These are phyloP conservation scores for Vachellia collinsii DNA, from an alignment of 306 rosid genomes.

Conservation along the genomic window DNA sequence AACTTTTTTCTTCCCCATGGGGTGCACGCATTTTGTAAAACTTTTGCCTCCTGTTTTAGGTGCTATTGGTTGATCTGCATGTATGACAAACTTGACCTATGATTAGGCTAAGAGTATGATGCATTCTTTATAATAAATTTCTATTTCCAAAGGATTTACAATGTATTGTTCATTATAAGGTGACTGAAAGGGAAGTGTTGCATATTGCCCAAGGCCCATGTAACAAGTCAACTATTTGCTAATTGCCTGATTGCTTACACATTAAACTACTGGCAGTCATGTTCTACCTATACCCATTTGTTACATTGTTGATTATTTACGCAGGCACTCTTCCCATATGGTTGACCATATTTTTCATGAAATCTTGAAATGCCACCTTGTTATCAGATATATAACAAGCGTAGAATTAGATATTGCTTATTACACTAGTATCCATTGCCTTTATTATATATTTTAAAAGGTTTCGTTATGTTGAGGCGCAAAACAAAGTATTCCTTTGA, in stretches of 20 bases:
- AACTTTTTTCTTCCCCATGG: neutral
- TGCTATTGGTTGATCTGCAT: neutral
- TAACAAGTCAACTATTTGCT: conserved; percentile 10
- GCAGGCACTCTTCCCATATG: neutral
- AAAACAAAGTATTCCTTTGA: neutral
- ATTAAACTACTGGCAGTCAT: neutral
- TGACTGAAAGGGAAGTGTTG: neutral
- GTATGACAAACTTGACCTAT: neutral
- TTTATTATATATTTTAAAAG: conserved; percentile 8
- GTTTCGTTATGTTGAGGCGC: conserved; percentile 1
- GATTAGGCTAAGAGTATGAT: conserved; percentile 10
- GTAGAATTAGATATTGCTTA: neutral
- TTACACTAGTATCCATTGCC: neutral
- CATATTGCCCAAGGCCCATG: neutral
- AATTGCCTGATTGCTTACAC: neutral
- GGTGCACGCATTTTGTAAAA: neutral
- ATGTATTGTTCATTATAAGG: conserved; percentile 4
- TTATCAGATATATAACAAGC: conserved; percentile 4
- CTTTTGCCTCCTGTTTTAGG: neutral
- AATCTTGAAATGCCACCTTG: conserved; percentile 1
- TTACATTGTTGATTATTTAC: neutral
- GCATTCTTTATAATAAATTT: neutral
- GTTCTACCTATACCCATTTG: neutral
- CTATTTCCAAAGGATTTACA: conserved; percentile 4
- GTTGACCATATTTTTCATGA: neutral